phyloP scores from a whole-genome alignment of 768 basidiomycete species.

The Tylopilus cervinicoccineus region DNA sequence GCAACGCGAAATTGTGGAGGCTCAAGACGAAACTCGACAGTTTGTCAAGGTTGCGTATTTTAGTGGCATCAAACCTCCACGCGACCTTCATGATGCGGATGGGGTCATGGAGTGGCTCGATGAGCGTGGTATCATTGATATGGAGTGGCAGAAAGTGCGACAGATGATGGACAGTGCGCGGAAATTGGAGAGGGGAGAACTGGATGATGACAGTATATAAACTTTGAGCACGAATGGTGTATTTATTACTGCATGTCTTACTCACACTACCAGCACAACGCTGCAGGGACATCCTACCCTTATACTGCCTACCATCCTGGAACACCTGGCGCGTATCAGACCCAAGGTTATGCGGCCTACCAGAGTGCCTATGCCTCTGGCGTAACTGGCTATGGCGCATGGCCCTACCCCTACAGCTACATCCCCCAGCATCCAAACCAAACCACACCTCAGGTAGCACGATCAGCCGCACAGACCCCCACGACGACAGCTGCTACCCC shows the following conservation, averaged over 20 bases:
- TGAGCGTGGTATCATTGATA: conserved; percentile 57
- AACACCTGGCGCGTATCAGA: conserved; percentile 41
- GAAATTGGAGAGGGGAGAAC: conserved; percentile 55
- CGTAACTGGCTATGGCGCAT: conserved; percentile 63
- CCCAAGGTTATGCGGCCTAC: conserved; percentile 48
- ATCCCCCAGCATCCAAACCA: conserved; percentile 37
- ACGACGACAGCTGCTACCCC: conserved; percentile 30
- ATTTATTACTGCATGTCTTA: conserved; percentile 25
- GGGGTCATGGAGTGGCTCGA: conserved; percentile 82
- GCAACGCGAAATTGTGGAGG: conserved; percentile 51
- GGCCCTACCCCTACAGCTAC: conserved; percentile 70
- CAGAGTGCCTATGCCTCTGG: conserved; percentile 53
- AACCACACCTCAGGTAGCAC: conserved; percentile 25
- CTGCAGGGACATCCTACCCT: conserved; percentile 56
- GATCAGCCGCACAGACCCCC: conserved; percentile 27
- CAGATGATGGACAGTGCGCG: conserved; percentile 72
- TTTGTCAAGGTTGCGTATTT: conserved; percentile 60
- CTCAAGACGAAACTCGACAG: conserved; percentile 39
- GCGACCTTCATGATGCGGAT: conserved; percentile 69
- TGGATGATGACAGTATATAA: conserved; percentile 13
- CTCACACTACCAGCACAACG: conserved; percentile 34
- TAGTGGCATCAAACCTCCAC: conserved; percentile 54
- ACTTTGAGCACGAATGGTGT: neutral
- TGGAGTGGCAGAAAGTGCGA: conserved; percentile 68
- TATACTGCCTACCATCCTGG: conserved; percentile 61